These are phyloP conservation scores for Ophiocordyceps camponoti-floridani DNA, from an alignment of 2,329 filamentous ascomycete species.

Conservation along the genomic window DNA sequence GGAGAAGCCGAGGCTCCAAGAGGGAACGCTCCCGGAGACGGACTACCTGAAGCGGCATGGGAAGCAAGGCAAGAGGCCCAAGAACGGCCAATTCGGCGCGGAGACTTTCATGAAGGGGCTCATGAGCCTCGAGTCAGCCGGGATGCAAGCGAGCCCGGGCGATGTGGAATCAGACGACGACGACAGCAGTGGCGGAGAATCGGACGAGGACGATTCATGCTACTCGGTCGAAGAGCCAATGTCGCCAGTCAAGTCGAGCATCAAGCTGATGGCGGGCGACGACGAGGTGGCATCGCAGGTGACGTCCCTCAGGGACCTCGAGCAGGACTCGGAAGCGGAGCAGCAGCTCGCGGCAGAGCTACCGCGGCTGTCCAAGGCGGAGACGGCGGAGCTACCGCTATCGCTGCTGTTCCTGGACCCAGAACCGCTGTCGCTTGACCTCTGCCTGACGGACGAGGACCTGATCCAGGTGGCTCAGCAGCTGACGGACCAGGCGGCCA, in stretches of 20 bases:
- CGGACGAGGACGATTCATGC: slow-evolving; percentile 37
- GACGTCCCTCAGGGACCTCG: slow-evolving; percentile 30
- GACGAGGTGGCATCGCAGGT: slow-evolving; percentile 35
- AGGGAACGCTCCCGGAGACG: slow-evolving; percentile 23
- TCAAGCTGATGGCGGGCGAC: slow-evolving; percentile 22
- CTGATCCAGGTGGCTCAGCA: slow-evolving; percentile 51
- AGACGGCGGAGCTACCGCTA: slow-evolving; percentile 30
- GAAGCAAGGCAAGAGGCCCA: slow-evolving; percentile 19
- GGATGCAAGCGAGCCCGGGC: slow-evolving; percentile 15
- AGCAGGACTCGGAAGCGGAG: slow-evolving; percentile 26
- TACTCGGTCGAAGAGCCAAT: slow-evolving; percentile 29
- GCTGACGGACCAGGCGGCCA: slow-evolving; percentile 50
- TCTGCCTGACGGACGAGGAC: slow-evolving; percentile 35
- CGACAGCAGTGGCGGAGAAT: slow-evolving; percentile 28
- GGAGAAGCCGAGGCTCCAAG: slow-evolving; percentile 11
- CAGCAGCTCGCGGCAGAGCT: slow-evolving; percentile 30
- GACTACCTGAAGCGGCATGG: slow-evolving; percentile 29
- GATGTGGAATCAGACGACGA: slow-evolving; percentile 28
- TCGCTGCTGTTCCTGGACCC: slow-evolving; percentile 40
- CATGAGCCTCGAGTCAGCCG: slow-evolving; percentile 8
- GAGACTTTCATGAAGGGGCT: slow-evolving; percentile 11
- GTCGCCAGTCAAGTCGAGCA: slow-evolving; percentile 30
- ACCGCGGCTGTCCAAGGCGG: slow-evolving; percentile 27
- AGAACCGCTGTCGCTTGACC: slow-evolving; percentile 29
- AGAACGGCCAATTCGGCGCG: slow-evolving; percentile 8